A percentile compares a stretch with the other conserved stretches of the same genome.
phyloP scores from a whole-genome alignment of 2,329 filamentous ascomycete species.

The Nothopassalora personata region DNA sequence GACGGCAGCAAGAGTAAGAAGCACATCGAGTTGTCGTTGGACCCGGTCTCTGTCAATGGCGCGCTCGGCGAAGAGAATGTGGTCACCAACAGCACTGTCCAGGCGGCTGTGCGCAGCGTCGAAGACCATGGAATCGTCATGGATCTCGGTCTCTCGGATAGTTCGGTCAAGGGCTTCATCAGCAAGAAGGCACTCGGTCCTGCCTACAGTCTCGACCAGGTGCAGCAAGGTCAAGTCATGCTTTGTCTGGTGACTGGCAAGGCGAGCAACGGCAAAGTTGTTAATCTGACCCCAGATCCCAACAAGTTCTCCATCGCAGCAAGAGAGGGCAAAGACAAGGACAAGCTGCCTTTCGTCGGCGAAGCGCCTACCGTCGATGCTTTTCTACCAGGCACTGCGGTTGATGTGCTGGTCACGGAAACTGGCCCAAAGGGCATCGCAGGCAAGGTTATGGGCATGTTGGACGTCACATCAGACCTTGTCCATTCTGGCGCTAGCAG shows the following conservation, averaged over 20 bases:
- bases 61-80: conserved; percentile 68
- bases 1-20: conserved; percentile 60
- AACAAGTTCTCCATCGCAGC: conserved; percentile 34
- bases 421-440: conserved; percentile 67
- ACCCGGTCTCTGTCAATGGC: conserved; percentile 66
- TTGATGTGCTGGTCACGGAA: conserved; percentile 77
- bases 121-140: conserved; percentile 94
- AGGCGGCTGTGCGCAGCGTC: conserved; percentile 84
- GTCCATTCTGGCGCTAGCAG: conserved; percentile 78
- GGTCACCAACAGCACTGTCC: conserved; percentile 69
- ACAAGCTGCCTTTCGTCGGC: conserved; percentile 43
- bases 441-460: conserved; percentile 85
- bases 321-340: conserved; percentile 14
- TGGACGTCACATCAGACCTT: conserved; percentile 85
- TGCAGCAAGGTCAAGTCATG: conserved; percentile 79
- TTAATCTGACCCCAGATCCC: conserved; percentile 74
- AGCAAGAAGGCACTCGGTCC: conserved; percentile 74
- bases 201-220: conserved; percentile 56
- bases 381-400: conserved; percentile 86
- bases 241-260: conserved; percentile 75
- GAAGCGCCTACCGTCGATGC: conserved; percentile 82
- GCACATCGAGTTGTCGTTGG: conserved; percentile 80
- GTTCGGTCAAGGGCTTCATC: conserved; percentile 72
- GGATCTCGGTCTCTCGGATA: conserved; percentile 72
- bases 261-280: conserved; percentile 71